Evolutionary conservation across 2,329 filamentous ascomycete genomes (phyloP), one percentile per base, ranked within the genome.

Genomic region (Colletotrichum sp.): DNA sequence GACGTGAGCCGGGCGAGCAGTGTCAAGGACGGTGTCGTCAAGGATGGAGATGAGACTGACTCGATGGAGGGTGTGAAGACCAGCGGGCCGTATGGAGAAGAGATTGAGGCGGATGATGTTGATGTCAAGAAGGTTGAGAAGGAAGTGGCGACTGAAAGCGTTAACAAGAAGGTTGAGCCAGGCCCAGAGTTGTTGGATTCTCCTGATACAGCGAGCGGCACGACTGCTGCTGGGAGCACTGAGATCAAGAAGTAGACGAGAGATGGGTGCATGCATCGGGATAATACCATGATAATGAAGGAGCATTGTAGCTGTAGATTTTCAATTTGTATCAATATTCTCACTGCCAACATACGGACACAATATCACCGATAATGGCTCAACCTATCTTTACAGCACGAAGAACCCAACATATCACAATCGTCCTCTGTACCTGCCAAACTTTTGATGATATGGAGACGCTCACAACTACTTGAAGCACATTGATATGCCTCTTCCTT

Each of bases 1-100:
- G 88, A 91, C 69, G 87, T 95, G 18, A 96, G 94, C 81, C 90
- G 92, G 77, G 94, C 94, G 2, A 96, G 92, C 79, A 96, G 94
- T 80, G 84, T 95, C 24, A 87, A 85, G 80, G 90, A 86, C 71
- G 76, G 58, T 3, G 80, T 81, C 75, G 63, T 30, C 26, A 48
- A 73, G 73, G 75, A 75, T 21, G 67, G 70, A n/a, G 78, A 80
- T 3, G 80, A 76, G 5, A 72, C 36, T 2, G 78, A 76, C 13
- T 80, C 78, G 3, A 63, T 85, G 21, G 80, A 82, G 30, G 82
- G 83, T 0, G 80, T 87, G 3, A 85, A 81, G 79, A 80, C 81
- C 1, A 84, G 82, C 63, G 85, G 84, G 0, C 84, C 84, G 0
- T 73, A 36, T 6, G 76, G 75, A 1, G 85, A 85, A 69, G 82